Evolutionary conservation across 169 alveolate species (phyloP).

Genomic region (Nephromyces sp.): DNA sequence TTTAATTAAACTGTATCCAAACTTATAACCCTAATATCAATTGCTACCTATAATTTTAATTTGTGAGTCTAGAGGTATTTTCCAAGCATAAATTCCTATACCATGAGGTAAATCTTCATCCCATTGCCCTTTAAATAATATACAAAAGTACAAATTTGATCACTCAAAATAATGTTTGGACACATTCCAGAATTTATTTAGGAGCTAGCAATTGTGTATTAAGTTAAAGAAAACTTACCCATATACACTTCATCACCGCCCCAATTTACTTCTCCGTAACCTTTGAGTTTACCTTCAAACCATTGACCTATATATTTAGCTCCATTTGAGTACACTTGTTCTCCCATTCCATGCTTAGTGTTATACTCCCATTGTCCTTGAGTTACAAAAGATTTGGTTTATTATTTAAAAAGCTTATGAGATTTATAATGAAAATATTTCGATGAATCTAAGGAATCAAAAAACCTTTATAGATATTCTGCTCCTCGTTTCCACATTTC

Average conservation of each 20-base stretch:
- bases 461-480: not conserved
- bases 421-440: too few species aligned
- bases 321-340: not conserved
- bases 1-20: too few species aligned
- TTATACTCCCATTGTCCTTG: not conserved
- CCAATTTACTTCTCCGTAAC: not conserved
- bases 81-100: not conserved
- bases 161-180: too few species aligned
- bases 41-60: not conserved
- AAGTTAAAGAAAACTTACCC: too few species aligned
- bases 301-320: not conserved
- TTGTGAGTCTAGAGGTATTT: not conserved
- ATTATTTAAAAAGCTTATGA: too few species aligned
- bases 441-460: not conserved
- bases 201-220: too few species aligned
- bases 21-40: too few species aligned
- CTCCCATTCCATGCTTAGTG: not conserved
- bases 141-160: too few species aligned
- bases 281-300: not conserved
- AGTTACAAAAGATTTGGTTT: too few species aligned
- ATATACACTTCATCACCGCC: too few species aligned
- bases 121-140: not conserved
- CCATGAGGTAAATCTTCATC: not conserved
- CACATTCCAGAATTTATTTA: too few species aligned
- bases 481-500: not conserved